Base-by-base conservation (phyloP, 2,329 filamentous ascomycete species). In the Aspergillus ochraceus region DNA sequence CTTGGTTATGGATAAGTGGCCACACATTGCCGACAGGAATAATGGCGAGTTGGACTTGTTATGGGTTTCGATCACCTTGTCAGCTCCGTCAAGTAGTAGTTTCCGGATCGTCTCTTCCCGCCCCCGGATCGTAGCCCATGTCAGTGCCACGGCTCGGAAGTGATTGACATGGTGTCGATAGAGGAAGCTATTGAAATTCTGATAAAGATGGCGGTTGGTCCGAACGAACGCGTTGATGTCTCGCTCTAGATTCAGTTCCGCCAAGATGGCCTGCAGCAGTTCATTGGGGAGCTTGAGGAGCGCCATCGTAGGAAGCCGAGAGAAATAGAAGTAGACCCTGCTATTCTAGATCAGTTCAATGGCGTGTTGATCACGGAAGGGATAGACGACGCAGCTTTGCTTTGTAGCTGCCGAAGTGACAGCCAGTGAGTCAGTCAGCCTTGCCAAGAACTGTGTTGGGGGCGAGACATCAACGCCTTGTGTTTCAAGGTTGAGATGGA, bases 211-310 rank as follows among this genome's bases (percentile, higher is more conserved):
- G 24, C 42, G 53, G 29, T 45, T 47, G 8, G 42, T 47, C 39
- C 11, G 42, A 29, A 55, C 42, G 19, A 55, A 36, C 12, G 24
- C 39, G 53, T 55, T 55, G 36, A 55, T 55, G 26, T 55, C 53
- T n/a, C 29, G n/a, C 42, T 55, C 53, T 26, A 30, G n/a, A 42
- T 55, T 42, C 39, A 55, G 42, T 4, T 32, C 26, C 17, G 11
- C 17, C 42, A 42, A 49, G 12, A 55, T 39, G 19, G 30, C 22
- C n/a, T 30, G 53, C 17, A 55, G 53, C 39, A 55, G 53, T n/a
- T 55, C 53, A 17, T 24, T 55, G 42, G 53, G 53, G 22, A 55
- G 42, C 24, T 55, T 26, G 53, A 49, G 19, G n/a, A 55, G 42
- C 39, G 39, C 24, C 53, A 55, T 55, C 9, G 20, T 24, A 6